phyloP scores from a whole-genome alignment of 1,284 basidiomycete species.

The Sphaerobolus stellatus region DNA sequence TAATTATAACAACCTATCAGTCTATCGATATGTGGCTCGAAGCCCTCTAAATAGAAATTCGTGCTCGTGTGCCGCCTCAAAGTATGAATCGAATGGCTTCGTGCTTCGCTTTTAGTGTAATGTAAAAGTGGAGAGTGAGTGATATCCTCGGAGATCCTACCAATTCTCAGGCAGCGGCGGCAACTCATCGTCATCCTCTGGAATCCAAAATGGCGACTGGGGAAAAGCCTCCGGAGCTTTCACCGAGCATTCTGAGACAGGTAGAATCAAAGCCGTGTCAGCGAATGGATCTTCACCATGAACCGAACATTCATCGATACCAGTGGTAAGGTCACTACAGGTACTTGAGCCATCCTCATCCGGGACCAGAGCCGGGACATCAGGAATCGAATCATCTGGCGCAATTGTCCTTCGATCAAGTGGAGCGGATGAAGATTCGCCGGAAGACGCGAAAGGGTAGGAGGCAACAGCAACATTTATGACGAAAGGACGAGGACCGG shows the following conservation, averaged over 20 bases:
- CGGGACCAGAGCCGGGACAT: neutral
- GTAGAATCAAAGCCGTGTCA: neutral
- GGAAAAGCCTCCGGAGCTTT: neutral
- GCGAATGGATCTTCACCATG: neutral
- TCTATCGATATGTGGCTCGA: too few species aligned
- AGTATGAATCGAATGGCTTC: too few species aligned
- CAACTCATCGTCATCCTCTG: constrained; percentile 3
- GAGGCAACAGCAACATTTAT: too few species aligned
- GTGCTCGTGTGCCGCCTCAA: too few species aligned
- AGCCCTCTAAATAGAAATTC: too few species aligned
- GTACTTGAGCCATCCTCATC: neutral
- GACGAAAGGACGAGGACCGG: neutral
- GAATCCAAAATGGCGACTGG: constrained; percentile 1
- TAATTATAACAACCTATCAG: too few species aligned
- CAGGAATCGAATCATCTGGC: too few species aligned
- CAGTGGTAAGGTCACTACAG: neutral
- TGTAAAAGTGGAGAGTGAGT: too few species aligned
- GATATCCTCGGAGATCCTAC: neutral
- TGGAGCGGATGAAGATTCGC: too few species aligned
- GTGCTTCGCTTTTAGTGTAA: too few species aligned
- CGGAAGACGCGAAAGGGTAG: too few species aligned
- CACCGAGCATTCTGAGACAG: neutral
- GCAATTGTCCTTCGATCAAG: too few species aligned
- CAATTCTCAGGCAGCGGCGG: neutral
- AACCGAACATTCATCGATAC: neutral